Conservation (phyloP, 768 basidiomycete genomes). For the Paxillus involutus region DNA sequence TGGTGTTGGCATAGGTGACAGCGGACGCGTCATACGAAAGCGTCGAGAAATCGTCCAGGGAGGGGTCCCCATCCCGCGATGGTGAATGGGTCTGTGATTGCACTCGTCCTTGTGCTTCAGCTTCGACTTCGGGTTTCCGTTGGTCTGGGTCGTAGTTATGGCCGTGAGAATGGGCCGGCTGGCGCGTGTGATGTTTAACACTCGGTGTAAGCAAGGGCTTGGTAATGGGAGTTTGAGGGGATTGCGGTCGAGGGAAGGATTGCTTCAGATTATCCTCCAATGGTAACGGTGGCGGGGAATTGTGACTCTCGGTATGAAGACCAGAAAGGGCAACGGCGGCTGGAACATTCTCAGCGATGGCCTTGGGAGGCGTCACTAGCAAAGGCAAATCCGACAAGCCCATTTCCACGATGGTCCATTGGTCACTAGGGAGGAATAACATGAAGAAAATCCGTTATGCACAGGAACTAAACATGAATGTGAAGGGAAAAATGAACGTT, state of each 20-base stretch:
- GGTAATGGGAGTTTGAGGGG: neutral
- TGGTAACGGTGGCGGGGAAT: neutral
- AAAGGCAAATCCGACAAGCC: constrained; percentile 13
- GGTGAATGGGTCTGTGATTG: neutral
- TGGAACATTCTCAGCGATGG: neutral
- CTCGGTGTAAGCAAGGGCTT: neutral
- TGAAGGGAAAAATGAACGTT: constrained; percentile 10
- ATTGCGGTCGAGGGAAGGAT: neutral
- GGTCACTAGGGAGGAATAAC: constrained; percentile 18
- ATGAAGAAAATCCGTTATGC: neutral
- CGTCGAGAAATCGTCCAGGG: constrained; percentile 16
- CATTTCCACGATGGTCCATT: constrained; percentile 26
- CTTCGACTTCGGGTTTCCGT: neutral
- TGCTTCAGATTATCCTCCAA: neutral
- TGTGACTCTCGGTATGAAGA: neutral
- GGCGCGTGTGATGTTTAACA: neutral
- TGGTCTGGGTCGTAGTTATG: neutral
- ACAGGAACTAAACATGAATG: neutral
- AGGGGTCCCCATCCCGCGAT: constrained; percentile 5
- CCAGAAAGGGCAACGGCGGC: neutral
- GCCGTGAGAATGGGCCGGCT: no score
- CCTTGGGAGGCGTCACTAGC: constrained; percentile 11
- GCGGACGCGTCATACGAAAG: neutral
- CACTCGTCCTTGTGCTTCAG: neutral
- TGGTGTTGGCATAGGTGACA: neutral